phyloP scores from a whole-genome alignment of 1,284 basidiomycete genomes.

The Marasmius fiardii region DNA sequence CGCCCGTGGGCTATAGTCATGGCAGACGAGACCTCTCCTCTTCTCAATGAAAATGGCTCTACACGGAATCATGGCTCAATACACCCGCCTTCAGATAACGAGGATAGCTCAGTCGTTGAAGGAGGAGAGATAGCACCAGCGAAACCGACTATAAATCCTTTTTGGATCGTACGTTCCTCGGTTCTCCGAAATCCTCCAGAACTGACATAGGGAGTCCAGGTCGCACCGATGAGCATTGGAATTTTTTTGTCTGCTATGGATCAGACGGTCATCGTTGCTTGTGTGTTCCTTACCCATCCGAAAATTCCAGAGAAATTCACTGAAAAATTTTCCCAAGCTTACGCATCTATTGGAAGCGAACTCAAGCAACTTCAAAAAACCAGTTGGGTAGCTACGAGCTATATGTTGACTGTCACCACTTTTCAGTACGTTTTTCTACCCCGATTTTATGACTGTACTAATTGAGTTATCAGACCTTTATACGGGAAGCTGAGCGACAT shows the following conservation, averaged over 20 bases:
- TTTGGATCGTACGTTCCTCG: conserved; percentile 9
- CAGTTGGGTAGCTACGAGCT: conserved; percentile 54
- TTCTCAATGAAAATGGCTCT: conserved; percentile 15
- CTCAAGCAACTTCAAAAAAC: conserved; percentile 60
- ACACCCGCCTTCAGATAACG: background rate
- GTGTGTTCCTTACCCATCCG: conserved; percentile 20
- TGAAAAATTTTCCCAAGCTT: conserved; percentile 31
- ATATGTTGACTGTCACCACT: background rate
- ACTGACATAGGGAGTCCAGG: conserved; percentile 25
- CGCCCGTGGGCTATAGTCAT: too few species aligned
- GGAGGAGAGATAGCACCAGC: background rate
- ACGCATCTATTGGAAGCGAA: conserved; percentile 61
- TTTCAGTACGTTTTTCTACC: conserved; percentile 26
- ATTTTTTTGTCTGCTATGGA: conserved; percentile 60
- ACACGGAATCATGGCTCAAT: background rate
- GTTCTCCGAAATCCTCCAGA: background rate
- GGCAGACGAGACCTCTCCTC: conserved; percentile 25
- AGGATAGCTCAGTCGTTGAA: background rate
- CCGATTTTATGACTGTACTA: background rate
- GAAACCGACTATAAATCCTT: conserved; percentile 3
- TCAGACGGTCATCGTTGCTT: conserved; percentile 55
- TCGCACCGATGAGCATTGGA: conserved; percentile 55
- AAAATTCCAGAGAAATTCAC: background rate
- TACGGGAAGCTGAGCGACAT: conserved; percentile 68
- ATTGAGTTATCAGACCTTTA: conserved; percentile 39